Evolutionary conservation across 495 filamentous ascomycete genomes (phyloP).

Genomic region (Aspergillus taichungensis): DNA sequence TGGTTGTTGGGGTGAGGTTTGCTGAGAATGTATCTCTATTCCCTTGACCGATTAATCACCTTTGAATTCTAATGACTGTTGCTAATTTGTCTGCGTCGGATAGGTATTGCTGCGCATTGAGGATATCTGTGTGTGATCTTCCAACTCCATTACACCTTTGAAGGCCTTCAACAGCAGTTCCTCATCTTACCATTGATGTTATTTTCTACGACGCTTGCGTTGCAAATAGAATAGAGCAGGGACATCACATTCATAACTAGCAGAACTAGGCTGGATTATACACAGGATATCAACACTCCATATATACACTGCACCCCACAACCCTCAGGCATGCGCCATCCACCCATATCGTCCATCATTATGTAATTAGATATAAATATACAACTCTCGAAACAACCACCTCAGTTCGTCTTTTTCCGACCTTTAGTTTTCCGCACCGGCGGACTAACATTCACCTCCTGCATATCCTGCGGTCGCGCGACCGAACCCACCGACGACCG

Average conservation of each 20-base stretch:
- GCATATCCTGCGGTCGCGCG: conserved; percentile 9
- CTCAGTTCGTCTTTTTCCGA: too few species aligned
- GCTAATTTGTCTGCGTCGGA: neutral
- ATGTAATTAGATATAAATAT: too few species aligned
- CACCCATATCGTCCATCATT: too few species aligned
- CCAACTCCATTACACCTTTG: too few species aligned
- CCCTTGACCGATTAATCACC: neutral
- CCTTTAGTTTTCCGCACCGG: neutral
- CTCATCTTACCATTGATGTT: too few species aligned
- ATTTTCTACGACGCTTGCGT: too few species aligned
- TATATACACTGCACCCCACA: too few species aligned
- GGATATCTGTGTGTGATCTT: neutral
- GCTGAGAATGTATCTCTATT: conserved; percentile 22
- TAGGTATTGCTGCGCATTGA: neutral
- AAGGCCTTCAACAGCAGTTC: too few species aligned
- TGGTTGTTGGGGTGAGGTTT: conserved; percentile 34
- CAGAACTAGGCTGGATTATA: neutral
- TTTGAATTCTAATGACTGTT: neutral
- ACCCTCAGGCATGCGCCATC: too few species aligned
- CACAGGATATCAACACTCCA: neutral
- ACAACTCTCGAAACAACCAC: neutral
- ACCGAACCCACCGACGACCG: conserved; percentile 12
- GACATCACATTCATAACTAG: neutral
- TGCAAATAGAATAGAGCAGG: too few species aligned
- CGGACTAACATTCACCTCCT: conserved; percentile 22